Evolutionary conservation across 495 filamentous ascomycete genomes (phyloP), one percentile per base, ranked within the genome.

Genomic region (Pyronema domesticum): DNA sequence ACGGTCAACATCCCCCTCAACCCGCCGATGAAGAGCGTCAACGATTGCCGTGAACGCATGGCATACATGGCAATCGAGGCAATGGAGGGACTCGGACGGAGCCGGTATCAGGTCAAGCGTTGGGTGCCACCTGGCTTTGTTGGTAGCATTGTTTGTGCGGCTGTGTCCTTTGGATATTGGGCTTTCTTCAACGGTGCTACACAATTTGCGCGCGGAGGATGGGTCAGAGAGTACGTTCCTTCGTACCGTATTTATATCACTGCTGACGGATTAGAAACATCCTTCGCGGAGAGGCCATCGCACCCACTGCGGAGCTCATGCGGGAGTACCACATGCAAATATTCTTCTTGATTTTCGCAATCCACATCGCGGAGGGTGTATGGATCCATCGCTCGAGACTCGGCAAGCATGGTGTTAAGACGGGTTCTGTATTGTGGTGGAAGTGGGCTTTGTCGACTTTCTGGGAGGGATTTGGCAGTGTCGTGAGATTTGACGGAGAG

Each of bases 31-130:
- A 67, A 68, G 37, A 70, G 70, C 23, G 73, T 69, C 60, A 55
- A 68, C 14, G 80, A 86, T 36, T 72, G 78, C 0, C 74, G 81
- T 10, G 67, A 72, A 47, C 73, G 79, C 36, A 65, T 81, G n/a
- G 76, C 83, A 35, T 71, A 72, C n/a, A 78, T 88, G 75, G 80
- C 83, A 65, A 64, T 74, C 44, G 74, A 78, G 3, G 74, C 77
- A 13, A 66, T 77, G 3, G 51, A 65, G 14, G 72, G 62, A 0
- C 73, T 87, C 0, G 72, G 73, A 8, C 68, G 75, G 44, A 78
- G 73, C 54, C 71, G 74, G 23, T 72, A 80, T 51, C 71, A 67
- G 0, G 69, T 85, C 44, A 79, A 69, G 40, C 68, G 72, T 51
- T 87, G 79, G 64, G 58, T 67, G 1, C 64, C 67, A 3, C 77